These are phyloP conservation scores for Chaetomium olivaceum DNA, from an alignment of 2,329 filamentous ascomycete species.

Conservation along the genomic window DNA sequence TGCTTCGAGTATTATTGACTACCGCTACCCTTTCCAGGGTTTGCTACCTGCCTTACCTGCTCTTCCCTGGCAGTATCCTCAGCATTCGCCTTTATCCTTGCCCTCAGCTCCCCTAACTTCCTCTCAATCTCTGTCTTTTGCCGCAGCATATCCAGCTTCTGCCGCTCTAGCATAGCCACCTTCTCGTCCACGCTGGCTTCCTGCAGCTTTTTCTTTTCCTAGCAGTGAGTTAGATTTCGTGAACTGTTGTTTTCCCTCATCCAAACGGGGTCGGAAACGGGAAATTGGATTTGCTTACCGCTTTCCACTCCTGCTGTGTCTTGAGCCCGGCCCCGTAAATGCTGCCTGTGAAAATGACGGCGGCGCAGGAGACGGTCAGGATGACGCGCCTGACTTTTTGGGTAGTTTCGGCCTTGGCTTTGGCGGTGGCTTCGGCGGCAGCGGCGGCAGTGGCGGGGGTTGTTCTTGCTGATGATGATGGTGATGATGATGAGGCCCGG, in stretches of 20 bases:
- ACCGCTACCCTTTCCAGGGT: neutral
- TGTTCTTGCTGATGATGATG: neutral
- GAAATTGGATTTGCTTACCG: constrained; percentile 23
- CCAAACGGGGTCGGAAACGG: neutral
- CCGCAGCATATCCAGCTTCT: constrained; percentile 31
- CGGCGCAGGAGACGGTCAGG: constrained; percentile 34
- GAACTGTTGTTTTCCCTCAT: neutral
- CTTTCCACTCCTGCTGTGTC: constrained; percentile 33
- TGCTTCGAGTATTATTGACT: neutral
- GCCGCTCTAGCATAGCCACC: constrained; percentile 37
- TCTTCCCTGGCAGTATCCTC: neutral
- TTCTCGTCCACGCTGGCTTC: constrained; percentile 35
- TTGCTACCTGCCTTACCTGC: neutral
- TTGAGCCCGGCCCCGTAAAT: constrained; percentile 41
- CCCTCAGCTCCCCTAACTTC: constrained; percentile 36
- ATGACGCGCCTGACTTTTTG: constrained; percentile 22
- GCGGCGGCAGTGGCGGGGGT: neutral
- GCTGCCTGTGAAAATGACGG: constrained; percentile 37
- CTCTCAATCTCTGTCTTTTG: constrained; percentile 35
- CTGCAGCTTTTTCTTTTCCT: constrained; percentile 30
- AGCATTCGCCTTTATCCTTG: constrained; percentile 31
- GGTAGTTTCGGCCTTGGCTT: neutral
- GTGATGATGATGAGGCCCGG: neutral
- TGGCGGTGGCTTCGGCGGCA: neutral
- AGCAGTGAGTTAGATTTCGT: neutral